Evolutionary conservation across 345 rosid species (phyloP).

Genomic region (Citrus mangshanensis): DNA sequence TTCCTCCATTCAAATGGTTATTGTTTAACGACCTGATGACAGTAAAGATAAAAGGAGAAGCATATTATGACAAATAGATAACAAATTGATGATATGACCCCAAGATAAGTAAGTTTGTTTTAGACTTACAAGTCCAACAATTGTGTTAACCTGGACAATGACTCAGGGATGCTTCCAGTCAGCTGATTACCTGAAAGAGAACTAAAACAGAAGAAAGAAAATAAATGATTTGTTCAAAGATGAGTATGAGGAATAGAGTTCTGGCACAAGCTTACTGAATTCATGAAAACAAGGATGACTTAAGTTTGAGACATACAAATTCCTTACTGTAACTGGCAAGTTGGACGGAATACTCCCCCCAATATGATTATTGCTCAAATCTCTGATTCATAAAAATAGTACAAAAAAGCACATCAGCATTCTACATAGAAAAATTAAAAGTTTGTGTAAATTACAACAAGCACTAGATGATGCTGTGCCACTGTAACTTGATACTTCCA

Average conservation of each 20-base stretch:
- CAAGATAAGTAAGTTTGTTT: constrained; percentile 9
- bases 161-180: constrained; percentile 58
- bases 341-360: constrained; percentile 73
- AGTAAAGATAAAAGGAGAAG: constrained; percentile 12
- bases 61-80: neutral
- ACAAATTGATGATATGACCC: neutral
- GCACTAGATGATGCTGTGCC: neutral
- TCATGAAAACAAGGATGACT: neutral
- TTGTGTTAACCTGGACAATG: constrained; percentile 37
- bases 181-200: constrained; percentile 61
- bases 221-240: neutral
- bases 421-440: neutral
- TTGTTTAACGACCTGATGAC: constrained; percentile 58
- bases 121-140: constrained; percentile 51
- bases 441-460: neutral
- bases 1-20: constrained; percentile 60
- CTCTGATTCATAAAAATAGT: constrained; percentile 50
- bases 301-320: constrained; percentile 48
- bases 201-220: constrained; percentile 33
- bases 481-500: neutral
- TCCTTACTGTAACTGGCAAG: constrained; percentile 63
- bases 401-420: constrained; percentile 3
- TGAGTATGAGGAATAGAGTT: neutral
- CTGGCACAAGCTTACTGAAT: neutral
- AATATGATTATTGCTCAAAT: constrained; percentile 78